Percentiles rank a stretch among this genome's conserved stretches.
Conservation (phyloP, 2,329 filamentous ascomycete genomes). For the Boeremia exigua region DNA sequence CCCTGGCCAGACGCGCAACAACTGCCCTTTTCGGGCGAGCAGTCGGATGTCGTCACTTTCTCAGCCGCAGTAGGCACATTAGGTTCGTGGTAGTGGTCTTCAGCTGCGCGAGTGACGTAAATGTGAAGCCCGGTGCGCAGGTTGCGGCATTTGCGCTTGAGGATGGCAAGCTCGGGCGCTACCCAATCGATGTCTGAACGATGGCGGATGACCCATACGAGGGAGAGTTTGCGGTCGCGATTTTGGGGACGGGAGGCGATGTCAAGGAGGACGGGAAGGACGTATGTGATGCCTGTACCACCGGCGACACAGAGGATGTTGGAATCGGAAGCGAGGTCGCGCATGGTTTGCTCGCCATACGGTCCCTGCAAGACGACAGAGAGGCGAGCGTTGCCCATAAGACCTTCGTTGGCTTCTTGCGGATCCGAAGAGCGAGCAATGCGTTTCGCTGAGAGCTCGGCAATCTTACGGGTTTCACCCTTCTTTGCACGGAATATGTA, state of each 20-base stretch:
- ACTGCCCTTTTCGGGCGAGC: neutral
- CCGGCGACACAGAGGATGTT: slow-evolving; percentile 47
- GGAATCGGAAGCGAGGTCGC: slow-evolving; percentile 26
- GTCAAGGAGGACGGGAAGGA: slow-evolving; percentile 44
- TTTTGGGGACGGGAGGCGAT: slow-evolving; percentile 33
- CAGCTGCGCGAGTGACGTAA: slow-evolving; percentile 40
- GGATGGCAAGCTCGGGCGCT: slow-evolving; percentile 39
- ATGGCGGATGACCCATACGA: slow-evolving; percentile 46
- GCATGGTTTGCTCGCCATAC: slow-evolving; percentile 41
- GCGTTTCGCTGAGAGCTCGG: slow-evolving; percentile 38
- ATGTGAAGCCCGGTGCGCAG: slow-evolving; percentile 40
- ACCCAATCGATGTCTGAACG: slow-evolving; percentile 45
- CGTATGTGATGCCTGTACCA: slow-evolving; percentile 48
- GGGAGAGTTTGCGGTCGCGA: slow-evolving; percentile 35
- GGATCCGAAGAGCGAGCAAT: slow-evolving; percentile 26
- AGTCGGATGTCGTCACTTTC: slow-evolving; percentile 25
- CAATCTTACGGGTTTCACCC: slow-evolving; percentile 43
- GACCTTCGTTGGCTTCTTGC: slow-evolving; percentile 29
- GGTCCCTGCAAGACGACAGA: slow-evolving; percentile 44
- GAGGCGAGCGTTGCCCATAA: slow-evolving; percentile 34
- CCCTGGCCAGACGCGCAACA: slow-evolving; percentile 8
- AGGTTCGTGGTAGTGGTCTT: slow-evolving; percentile 26
- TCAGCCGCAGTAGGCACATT: slow-evolving; percentile 24
- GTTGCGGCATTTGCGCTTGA: slow-evolving; percentile 36
- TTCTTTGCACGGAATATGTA: slow-evolving; percentile 46